These are phyloP conservation scores for Purpureocillium lavendulum DNA, from an alignment of 2,329 filamentous ascomycete genomes.

Conservation along the genomic window DNA sequence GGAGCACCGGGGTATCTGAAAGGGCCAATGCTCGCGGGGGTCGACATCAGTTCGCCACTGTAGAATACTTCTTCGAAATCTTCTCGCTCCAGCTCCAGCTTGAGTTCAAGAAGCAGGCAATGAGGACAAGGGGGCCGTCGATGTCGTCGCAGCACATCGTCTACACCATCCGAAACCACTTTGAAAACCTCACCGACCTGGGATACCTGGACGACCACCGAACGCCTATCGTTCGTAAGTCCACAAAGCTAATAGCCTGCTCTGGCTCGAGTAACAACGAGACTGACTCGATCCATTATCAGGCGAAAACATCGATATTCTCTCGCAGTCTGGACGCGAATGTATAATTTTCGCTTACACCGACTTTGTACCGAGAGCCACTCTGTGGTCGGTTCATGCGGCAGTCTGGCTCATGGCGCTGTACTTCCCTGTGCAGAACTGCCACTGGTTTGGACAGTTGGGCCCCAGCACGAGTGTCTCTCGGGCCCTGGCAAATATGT, in stretches of 20 bases:
- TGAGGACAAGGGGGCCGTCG: constrained; percentile 6
- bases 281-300: not conserved
- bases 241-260: not conserved
- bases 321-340: constrained; percentile 12
- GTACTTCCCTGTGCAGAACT: constrained; percentile 10
- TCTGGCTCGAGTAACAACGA: not conserved
- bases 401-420: constrained; percentile 7
- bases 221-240: constrained; percentile 14
- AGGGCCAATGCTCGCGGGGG: not conserved
- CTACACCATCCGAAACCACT: constrained; percentile 16
- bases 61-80: constrained; percentile 17
- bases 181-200: constrained; percentile 15
- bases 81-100: constrained; percentile 15
- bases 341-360: constrained; percentile 8
- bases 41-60: not conserved
- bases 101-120: constrained; percentile 10
- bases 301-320: constrained; percentile 17
- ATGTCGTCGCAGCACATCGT: constrained; percentile 14
- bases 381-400: constrained; percentile 10
- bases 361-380: constrained; percentile 10
- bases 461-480: no score
- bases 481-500: no score
- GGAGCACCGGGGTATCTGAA: not conserved
- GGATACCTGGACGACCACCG: constrained; percentile 9
- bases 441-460: constrained; percentile 11